Conservation (phyloP, 768 basidiomycete genomes). For the Harrya chromipes region DNA sequence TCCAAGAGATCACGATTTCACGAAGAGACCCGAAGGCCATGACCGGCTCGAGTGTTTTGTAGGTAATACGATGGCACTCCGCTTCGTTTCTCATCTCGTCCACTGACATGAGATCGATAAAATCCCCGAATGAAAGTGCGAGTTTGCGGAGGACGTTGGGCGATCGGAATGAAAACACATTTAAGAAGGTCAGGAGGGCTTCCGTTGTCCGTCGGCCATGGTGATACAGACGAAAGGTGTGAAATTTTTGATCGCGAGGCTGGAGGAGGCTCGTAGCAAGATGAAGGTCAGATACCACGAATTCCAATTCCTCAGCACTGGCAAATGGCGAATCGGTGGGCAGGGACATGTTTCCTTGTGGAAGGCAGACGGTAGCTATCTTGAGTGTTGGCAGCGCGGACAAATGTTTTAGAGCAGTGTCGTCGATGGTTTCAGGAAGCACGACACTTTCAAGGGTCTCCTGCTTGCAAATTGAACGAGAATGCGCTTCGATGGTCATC, state of each 20-base stretch:
- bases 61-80: conserved; percentile 6
- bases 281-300: conserved; percentile 2
- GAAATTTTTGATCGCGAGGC: conserved; percentile 6
- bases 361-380: not conserved
- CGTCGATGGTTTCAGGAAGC: too few species aligned
- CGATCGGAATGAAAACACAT: conserved; percentile 1
- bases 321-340: not conserved
- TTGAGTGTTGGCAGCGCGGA: conserved; percentile 8
- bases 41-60: conserved; percentile 3
- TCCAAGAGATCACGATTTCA: conserved; percentile 6
- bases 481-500: conserved; percentile 1
- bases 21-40: not conserved
- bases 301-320: not conserved
- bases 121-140: not conserved
- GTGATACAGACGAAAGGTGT: conserved; percentile 1
- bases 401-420: conserved; percentile 2
- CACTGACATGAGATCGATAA: not conserved
- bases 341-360: not conserved
- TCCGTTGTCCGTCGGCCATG: not conserved
- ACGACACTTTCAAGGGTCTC: not conserved
- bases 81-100: conserved; percentile 4
- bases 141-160: not conserved
- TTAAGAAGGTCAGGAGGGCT: not conserved
- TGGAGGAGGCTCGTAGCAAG: conserved; percentile 8
- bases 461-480: conserved; percentile 2